A percentile compares a stretch with the other conserved stretches of the same genome.
Evolutionary conservation across 257 asterid genomes (phyloP).

Genomic region (Coffea canephora): DNA sequence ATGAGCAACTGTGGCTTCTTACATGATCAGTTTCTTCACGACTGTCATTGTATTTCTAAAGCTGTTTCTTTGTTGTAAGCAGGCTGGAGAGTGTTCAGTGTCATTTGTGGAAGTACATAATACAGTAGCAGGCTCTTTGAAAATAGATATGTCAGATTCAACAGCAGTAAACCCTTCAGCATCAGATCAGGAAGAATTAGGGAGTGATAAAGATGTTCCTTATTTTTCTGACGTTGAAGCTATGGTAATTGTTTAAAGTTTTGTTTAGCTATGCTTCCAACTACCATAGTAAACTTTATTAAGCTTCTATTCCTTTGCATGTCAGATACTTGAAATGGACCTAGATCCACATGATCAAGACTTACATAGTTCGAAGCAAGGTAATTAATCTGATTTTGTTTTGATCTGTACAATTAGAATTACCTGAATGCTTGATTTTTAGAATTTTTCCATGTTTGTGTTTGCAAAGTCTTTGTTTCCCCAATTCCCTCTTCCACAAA

Average conservation of each 20-base stretch:
- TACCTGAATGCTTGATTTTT: not conserved
- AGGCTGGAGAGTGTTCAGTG: conserved; percentile 48
- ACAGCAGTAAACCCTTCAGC: conserved; percentile 38
- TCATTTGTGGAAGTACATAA: conserved; percentile 36
- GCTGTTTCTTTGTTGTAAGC: conserved; percentile 24
- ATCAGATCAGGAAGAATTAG: conserved; percentile 64
- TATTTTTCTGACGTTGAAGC: conserved; percentile 95
- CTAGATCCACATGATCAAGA: conserved; percentile 76
- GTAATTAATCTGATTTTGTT: conserved; percentile 33
- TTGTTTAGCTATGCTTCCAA: conserved; percentile 9
- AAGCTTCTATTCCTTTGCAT: conserved; percentile 24
- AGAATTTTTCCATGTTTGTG: not conserved
- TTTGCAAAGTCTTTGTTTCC: not conserved
- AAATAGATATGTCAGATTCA: conserved; percentile 38
- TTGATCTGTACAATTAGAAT: not conserved
- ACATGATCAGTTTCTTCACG: conserved; percentile 17
- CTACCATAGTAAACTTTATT: not conserved
- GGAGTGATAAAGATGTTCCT: conserved; percentile 80
- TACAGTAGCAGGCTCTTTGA: conserved; percentile 41
- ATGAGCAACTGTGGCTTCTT: conserved; percentile 4
- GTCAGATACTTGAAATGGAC: conserved; percentile 95
- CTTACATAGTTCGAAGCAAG: conserved; percentile 40
- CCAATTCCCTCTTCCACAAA: not conserved
- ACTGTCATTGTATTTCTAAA: conserved; percentile 15
- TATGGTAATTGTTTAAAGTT: conserved; percentile 54